phyloP scores from a whole-genome alignment of 768 basidiomycete genomes.

The Suillus luteus region DNA sequence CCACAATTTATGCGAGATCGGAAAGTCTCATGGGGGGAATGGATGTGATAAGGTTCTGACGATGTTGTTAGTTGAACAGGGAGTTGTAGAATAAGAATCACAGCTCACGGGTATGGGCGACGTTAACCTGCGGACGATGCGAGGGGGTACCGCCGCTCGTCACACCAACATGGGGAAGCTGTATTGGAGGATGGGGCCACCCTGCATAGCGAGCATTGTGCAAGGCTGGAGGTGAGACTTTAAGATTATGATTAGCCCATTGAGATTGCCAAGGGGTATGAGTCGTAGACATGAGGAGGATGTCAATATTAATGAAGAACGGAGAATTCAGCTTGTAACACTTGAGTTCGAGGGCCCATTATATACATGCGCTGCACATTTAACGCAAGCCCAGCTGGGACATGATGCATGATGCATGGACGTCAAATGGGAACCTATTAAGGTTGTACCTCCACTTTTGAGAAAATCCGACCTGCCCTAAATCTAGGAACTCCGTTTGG shows the following conservation, averaged over 20 bases:
- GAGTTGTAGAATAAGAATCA: background rate
- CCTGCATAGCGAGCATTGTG: conserved; percentile 8
- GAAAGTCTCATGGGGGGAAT: background rate
- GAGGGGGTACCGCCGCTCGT: background rate
- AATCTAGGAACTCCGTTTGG: no score
- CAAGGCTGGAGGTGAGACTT: background rate
- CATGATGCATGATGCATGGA: no score
- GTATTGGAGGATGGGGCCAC: conserved; percentile 1
- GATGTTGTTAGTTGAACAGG: background rate
- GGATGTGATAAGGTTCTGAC: background rate
- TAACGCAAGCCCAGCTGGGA: no score
- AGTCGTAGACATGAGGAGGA: background rate
- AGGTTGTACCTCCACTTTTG: no score
- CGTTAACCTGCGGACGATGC: background rate
- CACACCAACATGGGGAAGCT: background rate
- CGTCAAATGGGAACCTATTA: no score
- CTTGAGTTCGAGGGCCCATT: background rate
- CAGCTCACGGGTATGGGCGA: background rate
- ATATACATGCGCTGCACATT: background rate
- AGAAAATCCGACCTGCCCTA: no score
- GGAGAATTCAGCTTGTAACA: background rate
- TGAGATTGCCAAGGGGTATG: background rate
- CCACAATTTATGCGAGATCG: no score
- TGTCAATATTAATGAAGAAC: no score
- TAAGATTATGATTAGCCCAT: background rate